Conservation (phyloP, 176 grass and related monocot genomes). For the Oryza australiensis region DNA sequence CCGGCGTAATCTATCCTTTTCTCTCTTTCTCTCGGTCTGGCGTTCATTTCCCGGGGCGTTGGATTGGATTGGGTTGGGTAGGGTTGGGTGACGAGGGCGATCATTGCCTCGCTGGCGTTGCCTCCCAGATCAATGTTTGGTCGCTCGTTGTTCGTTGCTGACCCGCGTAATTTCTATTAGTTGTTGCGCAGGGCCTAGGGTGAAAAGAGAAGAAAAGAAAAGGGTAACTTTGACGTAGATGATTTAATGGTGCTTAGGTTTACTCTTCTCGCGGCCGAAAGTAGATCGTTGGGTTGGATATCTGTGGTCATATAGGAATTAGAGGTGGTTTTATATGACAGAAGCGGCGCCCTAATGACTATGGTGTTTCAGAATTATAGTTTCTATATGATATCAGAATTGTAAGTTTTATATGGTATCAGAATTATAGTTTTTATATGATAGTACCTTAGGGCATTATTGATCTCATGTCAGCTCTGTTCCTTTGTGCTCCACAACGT, state of each 20-base stretch:
- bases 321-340: background rate
- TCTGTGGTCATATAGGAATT: background rate
- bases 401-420: background rate
- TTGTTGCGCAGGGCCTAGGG: background rate
- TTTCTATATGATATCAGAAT: background rate
- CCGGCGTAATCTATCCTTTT: background rate
- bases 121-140: no score
- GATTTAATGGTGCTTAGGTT: conserved; percentile 23
- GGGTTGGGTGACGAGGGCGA: background rate
- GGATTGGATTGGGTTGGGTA: background rate
- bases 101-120: background rate
- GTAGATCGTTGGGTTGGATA: background rate
- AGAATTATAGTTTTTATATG: background rate
- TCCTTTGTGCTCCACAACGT: background rate
- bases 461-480: background rate
- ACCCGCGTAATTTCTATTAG: background rate
- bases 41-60: background rate
- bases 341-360: background rate
- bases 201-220: no score
- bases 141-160: background rate
- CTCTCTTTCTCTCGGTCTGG: background rate
- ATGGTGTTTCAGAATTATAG: background rate
- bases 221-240: background rate
- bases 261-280: background rate
- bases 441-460: background rate